Evolutionary conservation across 306 rosid genomes (phyloP).

Genomic region (Cicer chorassanicum): DNA sequence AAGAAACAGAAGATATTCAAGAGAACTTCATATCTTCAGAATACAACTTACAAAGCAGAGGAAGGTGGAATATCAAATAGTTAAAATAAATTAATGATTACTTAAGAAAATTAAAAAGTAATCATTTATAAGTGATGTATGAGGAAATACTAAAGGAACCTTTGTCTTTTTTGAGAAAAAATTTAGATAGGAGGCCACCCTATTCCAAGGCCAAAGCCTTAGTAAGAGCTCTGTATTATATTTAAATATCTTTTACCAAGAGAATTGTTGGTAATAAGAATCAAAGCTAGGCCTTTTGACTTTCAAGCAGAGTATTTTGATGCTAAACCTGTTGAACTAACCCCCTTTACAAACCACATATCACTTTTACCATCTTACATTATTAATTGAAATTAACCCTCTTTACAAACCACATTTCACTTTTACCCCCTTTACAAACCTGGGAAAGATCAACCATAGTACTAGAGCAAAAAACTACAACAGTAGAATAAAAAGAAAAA

Average conservation of each 20-base stretch:
- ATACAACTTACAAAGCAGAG: constrained; percentile 28
- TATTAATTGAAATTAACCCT: not conserved
- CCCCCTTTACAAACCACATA: constrained; percentile 19
- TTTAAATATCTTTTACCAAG: constrained; percentile 1
- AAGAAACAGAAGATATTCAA: not conserved
- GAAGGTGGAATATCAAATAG: constrained; percentile 16
- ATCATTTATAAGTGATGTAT: not conserved
- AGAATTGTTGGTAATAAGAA: constrained; percentile 20
- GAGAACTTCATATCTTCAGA: not conserved
- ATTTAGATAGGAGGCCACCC: not conserved
- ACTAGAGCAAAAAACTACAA: constrained; percentile 1
- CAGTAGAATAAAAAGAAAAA: constrained; percentile 21
- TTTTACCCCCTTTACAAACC: not conserved
- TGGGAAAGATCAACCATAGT: not conserved
- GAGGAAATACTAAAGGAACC: constrained; percentile 13
- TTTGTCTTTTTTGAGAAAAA: not conserved
- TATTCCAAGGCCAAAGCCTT: constrained; percentile 31
- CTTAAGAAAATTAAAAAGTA: not conserved
- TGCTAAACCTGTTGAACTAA: constrained; percentile 1
- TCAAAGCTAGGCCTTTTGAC: constrained; percentile 18
- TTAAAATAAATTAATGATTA: constrained; percentile 33
- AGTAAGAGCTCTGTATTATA: not conserved
- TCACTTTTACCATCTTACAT: constrained; percentile 13
- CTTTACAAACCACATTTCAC: not conserved
- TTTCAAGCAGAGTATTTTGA: constrained; percentile 23